Conservation (phyloP, 1,139 yeast species). For the Suhomyces atakaporum region DNA sequence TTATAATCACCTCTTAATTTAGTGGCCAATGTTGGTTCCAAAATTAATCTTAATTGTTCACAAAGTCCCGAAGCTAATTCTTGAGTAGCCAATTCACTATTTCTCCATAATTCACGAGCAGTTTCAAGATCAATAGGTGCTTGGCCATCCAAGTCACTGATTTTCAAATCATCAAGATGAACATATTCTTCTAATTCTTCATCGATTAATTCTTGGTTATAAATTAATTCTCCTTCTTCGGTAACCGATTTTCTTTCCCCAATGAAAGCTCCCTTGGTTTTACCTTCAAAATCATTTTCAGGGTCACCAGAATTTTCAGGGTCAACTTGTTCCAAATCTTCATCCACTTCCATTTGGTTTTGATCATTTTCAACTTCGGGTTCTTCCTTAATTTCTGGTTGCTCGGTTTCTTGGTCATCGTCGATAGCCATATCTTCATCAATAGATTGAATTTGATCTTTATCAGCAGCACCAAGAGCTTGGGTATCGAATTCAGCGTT, state of each 20-base stretch:
- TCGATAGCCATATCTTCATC: slow-evolving; percentile 89
- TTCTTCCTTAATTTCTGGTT: slow-evolving; percentile 23
- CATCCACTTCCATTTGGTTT: slow-evolving; percentile 23
- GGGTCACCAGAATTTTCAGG: slow-evolving; percentile 26
- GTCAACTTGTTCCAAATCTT: slow-evolving; percentile 24
- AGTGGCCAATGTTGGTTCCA: slow-evolving; percentile 95
- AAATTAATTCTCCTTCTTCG: slow-evolving; percentile 26
- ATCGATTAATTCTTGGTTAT: slow-evolving; percentile 26
- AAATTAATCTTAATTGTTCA: slow-evolving; percentile 87
- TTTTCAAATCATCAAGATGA: slow-evolving; percentile 29
- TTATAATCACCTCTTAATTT: slow-evolving; percentile 93
- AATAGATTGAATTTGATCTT: slow-evolving; percentile 74
- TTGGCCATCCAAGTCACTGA: slow-evolving; percentile 20
- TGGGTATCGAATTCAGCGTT: slow-evolving; percentile 77
- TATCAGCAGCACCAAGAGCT: slow-evolving; percentile 87
- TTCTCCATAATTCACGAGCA: slow-evolving; percentile 78
- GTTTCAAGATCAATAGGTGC: slow-evolving; percentile 61
- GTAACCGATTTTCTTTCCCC: slow-evolving; percentile 46
- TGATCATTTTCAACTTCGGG: slow-evolving; percentile 23
- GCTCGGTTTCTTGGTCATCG: slow-evolving; percentile 45
- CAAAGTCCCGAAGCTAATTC: slow-evolving; percentile 86
- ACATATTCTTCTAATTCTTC: slow-evolving; percentile 33
- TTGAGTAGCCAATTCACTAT: slow-evolving; percentile 79
- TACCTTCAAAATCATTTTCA: slow-evolving; percentile 53
- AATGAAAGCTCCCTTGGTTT: slow-evolving; percentile 53